Conservation (phyloP, 805 yeast species). For the Blastobotrys americana region DNA sequence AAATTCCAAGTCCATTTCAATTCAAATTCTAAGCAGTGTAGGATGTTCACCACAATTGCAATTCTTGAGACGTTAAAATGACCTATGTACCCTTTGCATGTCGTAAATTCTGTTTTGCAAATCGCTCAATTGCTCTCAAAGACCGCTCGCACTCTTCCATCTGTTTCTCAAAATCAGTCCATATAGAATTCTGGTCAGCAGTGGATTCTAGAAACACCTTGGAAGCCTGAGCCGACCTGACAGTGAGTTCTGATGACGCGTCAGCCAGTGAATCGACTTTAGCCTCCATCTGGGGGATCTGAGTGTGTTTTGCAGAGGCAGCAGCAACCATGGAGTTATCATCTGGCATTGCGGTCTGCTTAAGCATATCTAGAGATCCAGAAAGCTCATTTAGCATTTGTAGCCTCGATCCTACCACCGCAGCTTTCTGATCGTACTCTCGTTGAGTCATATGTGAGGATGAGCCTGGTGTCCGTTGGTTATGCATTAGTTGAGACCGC, state of each 20-base stretch:
- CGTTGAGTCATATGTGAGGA: background rate
- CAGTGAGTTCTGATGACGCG: slow-evolving; percentile 1
- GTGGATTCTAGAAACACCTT: background rate
- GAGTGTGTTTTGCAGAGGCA: background rate
- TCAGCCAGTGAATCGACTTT: slow-evolving; percentile 1
- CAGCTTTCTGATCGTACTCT: background rate
- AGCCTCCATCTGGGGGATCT: background rate
- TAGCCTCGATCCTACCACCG: background rate
- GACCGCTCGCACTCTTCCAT: slow-evolving; percentile 1
- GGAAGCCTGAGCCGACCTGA: slow-evolving; percentile 2
- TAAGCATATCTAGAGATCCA: background rate
- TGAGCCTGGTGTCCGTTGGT: background rate
- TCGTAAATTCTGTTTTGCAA: too few species aligned
- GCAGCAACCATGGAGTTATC: background rate
- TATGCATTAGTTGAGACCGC: background rate
- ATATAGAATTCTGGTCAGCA: slow-evolving; percentile 3
- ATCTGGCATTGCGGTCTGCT: background rate
- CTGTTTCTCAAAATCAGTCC: slow-evolving; percentile 6
- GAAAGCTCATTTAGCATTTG: background rate
- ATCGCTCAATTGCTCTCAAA: slow-evolving; percentile 1
- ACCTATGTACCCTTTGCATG: too few species aligned
- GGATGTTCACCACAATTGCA: too few species aligned
- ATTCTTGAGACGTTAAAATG: too few species aligned
- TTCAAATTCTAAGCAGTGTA: too few species aligned
- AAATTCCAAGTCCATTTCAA: background rate